Evolutionary conservation across 176 grass and related monocot species (phyloP).

Genomic region (Zoysia japonica): DNA sequence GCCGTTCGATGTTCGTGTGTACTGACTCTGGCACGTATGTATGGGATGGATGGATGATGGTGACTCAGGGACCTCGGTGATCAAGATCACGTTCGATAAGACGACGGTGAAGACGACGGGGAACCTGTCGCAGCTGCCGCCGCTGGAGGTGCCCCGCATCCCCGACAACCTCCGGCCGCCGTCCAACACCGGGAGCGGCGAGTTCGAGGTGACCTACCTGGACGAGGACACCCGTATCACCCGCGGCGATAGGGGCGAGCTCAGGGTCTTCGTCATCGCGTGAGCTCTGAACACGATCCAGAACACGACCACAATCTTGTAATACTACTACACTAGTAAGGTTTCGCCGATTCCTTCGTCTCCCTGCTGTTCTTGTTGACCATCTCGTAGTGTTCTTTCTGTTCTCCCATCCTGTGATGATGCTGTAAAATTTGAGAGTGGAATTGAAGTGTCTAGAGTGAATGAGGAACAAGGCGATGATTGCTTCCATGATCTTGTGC

Average conservation of each 20-base stretch:
- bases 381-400: background rate
- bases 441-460: background rate
- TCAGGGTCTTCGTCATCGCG: slow-evolving; percentile 88
- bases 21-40: background rate
- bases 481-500: background rate
- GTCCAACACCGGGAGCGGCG: slow-evolving; percentile 74
- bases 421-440: background rate
- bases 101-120: slow-evolving; percentile 87
- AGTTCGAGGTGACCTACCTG: slow-evolving; percentile 90
- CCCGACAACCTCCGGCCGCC: slow-evolving; percentile 69
- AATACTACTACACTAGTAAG: background rate
- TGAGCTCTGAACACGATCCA: slow-evolving; percentile 16
- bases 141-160: slow-evolving; percentile 76
- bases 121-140: slow-evolving; percentile 72
- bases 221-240: slow-evolving; percentile 80
- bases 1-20: background rate
- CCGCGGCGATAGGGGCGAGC: slow-evolving; percentile 74
- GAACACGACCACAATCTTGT: too few species aligned
- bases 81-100: slow-evolving; percentile 85
- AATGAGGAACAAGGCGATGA: background rate
- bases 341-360: background rate
- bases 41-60: too few species aligned
- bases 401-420: background rate
- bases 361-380: background rate
- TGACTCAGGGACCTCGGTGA: slow-evolving; percentile 49